Base-by-base conservation (phyloP, 495 filamentous ascomycete genomes). In the Neurospora sp. region DNA sequence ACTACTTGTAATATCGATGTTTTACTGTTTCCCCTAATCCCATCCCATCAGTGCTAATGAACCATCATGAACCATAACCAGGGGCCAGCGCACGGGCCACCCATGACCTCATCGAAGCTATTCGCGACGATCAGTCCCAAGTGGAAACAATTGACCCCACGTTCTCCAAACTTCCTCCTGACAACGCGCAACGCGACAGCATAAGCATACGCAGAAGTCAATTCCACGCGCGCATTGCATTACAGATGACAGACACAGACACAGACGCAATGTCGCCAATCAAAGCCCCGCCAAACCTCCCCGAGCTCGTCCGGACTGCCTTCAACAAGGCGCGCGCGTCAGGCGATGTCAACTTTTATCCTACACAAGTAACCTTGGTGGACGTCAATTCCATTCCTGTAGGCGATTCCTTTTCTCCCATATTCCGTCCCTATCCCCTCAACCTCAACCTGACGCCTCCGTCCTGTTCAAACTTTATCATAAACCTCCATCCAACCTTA, bases 291-390 rank as follows among this genome's bases (percentile, higher is more conserved):
- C 31, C 70, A 8, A 82, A 84, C 71, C 83, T 91, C 2, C 84
- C 88, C 4, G 76, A 83, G 9, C 84, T 91, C 12, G 90, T 92
- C 66, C 82, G 83, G 39, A 76, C 81, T 6, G 85, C 87, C 12
- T 91, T 91, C 73, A 72, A 73, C 49, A 81, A 84, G 20, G 90
- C 90, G 60, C 85, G 83, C 75, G 83, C 86, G 35, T 83, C 77
- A 60, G 86, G 87, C 23, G 84, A 88, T 74, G 82, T 92, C 23
- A 79, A 84, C 27, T 91, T 91, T 78, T 91, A 88, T 70, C 82
- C 85, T 20, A 91, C 89, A 2, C 84, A 91, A 70, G 84, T 90
- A 38, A 80, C 86, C 14, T 81, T 89, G 72, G 76, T 92, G 46
- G 82, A 83, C 72, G 80, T 85, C 6, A 83, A 84, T 73, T 88